phyloP scores from a whole-genome alignment of 345 rosid genomes.

The Dipteronia dyeriana region DNA sequence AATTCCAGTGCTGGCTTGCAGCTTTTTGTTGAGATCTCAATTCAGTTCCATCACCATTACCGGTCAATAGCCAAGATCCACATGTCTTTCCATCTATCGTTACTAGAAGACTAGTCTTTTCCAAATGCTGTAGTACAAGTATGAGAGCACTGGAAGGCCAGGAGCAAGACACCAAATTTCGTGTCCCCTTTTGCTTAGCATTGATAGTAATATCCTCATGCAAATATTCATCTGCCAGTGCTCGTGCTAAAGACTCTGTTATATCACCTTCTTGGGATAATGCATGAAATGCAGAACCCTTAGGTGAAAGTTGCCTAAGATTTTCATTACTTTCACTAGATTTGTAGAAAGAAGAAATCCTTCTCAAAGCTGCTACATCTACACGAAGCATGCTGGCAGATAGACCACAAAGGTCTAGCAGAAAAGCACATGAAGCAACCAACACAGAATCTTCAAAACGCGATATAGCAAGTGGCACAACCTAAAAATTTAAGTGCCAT shows the following conservation, averaged over 20 bases:
- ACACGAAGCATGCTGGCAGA: constrained; percentile 81
- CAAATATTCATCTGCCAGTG: constrained; percentile 80
- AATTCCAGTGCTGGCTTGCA: constrained; percentile 87
- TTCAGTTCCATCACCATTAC: constrained; percentile 85
- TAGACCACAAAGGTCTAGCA: constrained; percentile 89
- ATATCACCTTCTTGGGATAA: constrained; percentile 56
- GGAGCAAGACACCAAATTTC: constrained; percentile 32
- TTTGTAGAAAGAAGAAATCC: constrained; percentile 80
- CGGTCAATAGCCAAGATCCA: constrained; percentile 89
- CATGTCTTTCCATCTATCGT: constrained; percentile 69
- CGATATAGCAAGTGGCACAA: constrained; percentile 84
- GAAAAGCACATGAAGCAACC: constrained; percentile 89
- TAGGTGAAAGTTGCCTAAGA: constrained; percentile 49
- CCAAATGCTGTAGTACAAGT: constrained; percentile 88
- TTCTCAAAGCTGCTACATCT: constrained; percentile 76
- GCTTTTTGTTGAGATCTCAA: constrained; percentile 84
- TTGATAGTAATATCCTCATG: constrained; percentile 46
- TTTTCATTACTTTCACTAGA: constrained; percentile 45
- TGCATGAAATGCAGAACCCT: constrained; percentile 61
- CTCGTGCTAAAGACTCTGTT: constrained; percentile 80
- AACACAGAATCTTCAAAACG: constrained; percentile 79
- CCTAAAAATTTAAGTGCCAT: constrained; percentile 47
- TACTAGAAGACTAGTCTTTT: constrained; percentile 87
- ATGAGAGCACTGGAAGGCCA: constrained; percentile 60
- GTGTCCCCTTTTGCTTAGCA: constrained; percentile 44